Evolutionary conservation across 1,284 basidiomycete species (phyloP), one percentile per base, ranked within the genome.

Genomic region (Ceratobasidium sp.): DNA sequence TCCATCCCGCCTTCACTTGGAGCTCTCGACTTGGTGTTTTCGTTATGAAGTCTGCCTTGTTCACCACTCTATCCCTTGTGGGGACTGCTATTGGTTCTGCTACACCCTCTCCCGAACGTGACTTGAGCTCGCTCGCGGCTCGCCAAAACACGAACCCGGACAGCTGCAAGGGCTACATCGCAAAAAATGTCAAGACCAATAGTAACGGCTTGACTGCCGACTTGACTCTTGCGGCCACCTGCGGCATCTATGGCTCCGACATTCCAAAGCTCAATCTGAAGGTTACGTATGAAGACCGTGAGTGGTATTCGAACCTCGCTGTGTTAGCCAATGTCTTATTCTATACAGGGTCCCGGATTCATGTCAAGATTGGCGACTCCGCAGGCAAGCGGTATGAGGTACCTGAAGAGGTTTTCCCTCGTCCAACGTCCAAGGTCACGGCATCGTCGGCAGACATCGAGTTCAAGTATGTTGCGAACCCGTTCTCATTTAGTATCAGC

Each of bases 211-310:
- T 77, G 39, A 74, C 71, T 16, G 76, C 76, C 23, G 74, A 75
- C 45, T 78, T 83, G n/a, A 55, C 72, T 3, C 83, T 93, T 5
- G 84, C 85, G 1, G 91, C 90, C 1, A 64, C 80, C 16, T 94
- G 92, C 79, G 85, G 92, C 75, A 90, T 88, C 12, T 94, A 91
- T 76, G 91, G 91, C 16, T 82, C 79, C 12, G 92, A 94, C 77
- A 83, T 92, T 48, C 41, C 79, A 1, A 81, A 88, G 73, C 84
- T 93, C 52, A 89, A 86, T 3, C 82, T 94, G 14, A 79, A 88
- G 46, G 88, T 90, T 48, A 84, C 84, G 0, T 91, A 91, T 75
- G 89, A 92, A 77, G 85, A 85, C 82, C 87, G 89, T 87, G 48
- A 67, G 84, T 78, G 46, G 60, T 71, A 4, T 48, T 75, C 36